phyloP scores from a whole-genome alignment of 768 basidiomycete species.

The Lactarius quietus region DNA sequence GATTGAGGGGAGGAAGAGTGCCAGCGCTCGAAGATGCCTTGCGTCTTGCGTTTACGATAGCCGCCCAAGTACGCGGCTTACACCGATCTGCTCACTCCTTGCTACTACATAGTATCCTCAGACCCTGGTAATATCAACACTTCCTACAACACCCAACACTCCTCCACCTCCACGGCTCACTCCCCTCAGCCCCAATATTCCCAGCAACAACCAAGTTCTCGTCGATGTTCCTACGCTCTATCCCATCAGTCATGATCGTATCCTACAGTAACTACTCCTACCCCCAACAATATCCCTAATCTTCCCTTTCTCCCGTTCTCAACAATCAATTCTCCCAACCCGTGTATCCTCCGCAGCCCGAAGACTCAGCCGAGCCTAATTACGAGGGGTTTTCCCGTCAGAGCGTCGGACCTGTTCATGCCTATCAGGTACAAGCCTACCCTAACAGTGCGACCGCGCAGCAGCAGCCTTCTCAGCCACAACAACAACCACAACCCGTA shows the following conservation, averaged over 20 bases:
- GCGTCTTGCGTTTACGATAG: too few relatives aligned
- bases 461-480: slow-evolving; percentile 31
- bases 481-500: slow-evolving; percentile 24
- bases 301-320: slow-evolving; percentile 38
- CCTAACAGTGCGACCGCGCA: slow-evolving; percentile 41
- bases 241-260: slow-evolving; percentile 28
- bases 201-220: slow-evolving; percentile 31
- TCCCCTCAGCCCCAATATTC: slow-evolving; percentile 32
- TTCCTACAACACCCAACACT: slow-evolving; percentile 36
- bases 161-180: slow-evolving; percentile 37
- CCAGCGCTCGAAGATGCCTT: too few relatives aligned
- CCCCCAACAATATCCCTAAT: slow-evolving; percentile 33
- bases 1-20: too few relatives aligned
- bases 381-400: slow-evolving; percentile 45
- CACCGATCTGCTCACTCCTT: too few relatives aligned
- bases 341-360: slow-evolving; percentile 44
- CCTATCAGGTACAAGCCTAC: slow-evolving; percentile 76
- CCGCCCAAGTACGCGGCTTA: too few relatives aligned
- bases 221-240: slow-evolving; percentile 40
- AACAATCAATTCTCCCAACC: slow-evolving; percentile 52
- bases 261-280: slow-evolving; percentile 33
- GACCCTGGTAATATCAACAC: too few relatives aligned
- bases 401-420: slow-evolving; percentile 72
- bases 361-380: slow-evolving; percentile 47
- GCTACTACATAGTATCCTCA: too few relatives aligned